Evolutionary conservation across 371 early-diverging fungal species (phyloP), one percentile per base, ranked within the genome.

Genomic region (Mortierella sp.): DNA sequence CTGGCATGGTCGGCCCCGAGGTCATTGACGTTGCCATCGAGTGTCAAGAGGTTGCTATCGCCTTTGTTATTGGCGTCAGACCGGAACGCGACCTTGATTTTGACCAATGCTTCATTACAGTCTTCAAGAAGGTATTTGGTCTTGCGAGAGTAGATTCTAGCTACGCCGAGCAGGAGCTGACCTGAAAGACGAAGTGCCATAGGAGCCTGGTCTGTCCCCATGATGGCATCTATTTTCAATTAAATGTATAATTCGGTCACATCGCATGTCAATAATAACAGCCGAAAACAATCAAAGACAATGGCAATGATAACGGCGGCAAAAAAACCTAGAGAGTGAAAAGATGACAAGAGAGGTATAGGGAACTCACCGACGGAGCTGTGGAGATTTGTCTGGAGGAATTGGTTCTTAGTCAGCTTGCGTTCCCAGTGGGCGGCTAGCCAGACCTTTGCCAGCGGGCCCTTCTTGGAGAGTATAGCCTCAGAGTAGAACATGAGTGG

Each of bases 341-440:
- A 35, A 61, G 40, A 18, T 37, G 40, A 16, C 16, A 40, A 45
- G 49, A 30, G 3, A 10, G 22, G n/a, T 24, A 61, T 28, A 20
- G 22, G 24, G 18, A 55, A 32, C 30, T 67, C 86, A 95, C 96
- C 94, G 69, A 97, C 96, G 0, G 97, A 94, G 45, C 88, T 88
- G 63, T 92, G 87, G 62, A 99, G 90, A 85, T 96, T 95, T 35
- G 98, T 94, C 70, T 96, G 96, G 40, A 97, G 84, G 64, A 98
- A 93, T 87, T 98, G 98, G 4, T 93, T 86, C 85, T 99, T 99
- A 73, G 94, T 94, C 58, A 99, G 88, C 91, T 98, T 98, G 76
- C 94, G 91, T 86, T 99, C 99, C 94, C 94, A 95, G 80, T 98
- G 97, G 43, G 98, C 96, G 22, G 99, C 99, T 30, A 99, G 91